Evolutionary conservation across 2,329 filamentous ascomycete species (phyloP), one percentile per base, ranked within the genome.

Genomic region (Coleophoma cylindrospora): DNA sequence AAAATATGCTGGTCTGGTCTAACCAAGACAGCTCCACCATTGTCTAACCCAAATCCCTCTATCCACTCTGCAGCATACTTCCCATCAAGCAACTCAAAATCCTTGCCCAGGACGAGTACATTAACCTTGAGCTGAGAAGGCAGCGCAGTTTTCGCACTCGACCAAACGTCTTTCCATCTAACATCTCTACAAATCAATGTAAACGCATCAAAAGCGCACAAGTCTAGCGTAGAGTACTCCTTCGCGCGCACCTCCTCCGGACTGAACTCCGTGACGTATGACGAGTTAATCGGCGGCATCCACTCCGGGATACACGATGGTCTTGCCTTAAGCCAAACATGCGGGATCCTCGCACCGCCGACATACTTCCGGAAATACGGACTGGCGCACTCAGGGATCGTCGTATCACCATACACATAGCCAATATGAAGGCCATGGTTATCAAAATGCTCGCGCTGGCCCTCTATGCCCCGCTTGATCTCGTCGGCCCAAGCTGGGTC

Each of bases 361-460:
- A 62, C 51, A 50, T 69, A 72, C n/a, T 64, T 65, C 2, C 68
- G 64, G 2, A 54, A 57, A 49, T 66, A 74, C 1, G 60, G 40
- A 0, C 70, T 74, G 1, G 69, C 70, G 52, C 69, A 63, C 0
- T 58, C 38, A 0, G 69, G 70, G 3, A 65, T 58, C 6, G 58
- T 45, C 2, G 50, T 57, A 13, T 60, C 57, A 3, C 69, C 69
- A 51, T 74, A 73, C 0, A 73, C 63, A 47, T 73, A 74, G 2
- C 71, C 70, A 47, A 74, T 71, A 45, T 74, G 71, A 7, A 74
- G 60, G 34, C 66, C 68, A 7, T 72, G 64, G 44, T 72, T 71
- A 47, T 72, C 68, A 46, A 73, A 73, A 50, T 73, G 70, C 33
- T 73, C 68, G 27, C 65, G 51, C 52, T 74, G 68, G 0, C 59